phyloP scores from a whole-genome alignment of 192 early-diverging fungal species.

The Ramicandelaber brevisporus region DNA sequence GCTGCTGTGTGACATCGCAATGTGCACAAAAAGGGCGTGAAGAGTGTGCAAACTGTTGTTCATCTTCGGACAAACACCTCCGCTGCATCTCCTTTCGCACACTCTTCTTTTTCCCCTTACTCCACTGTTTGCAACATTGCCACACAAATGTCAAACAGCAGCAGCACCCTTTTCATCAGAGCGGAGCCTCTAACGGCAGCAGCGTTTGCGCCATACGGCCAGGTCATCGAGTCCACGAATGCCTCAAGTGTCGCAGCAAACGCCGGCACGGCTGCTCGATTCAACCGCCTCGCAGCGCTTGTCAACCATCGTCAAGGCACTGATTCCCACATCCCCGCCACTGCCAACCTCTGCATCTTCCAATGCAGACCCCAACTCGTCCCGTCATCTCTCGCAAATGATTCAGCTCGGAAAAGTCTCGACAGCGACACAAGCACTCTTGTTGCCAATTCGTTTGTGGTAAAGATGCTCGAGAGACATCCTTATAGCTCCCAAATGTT shows the following conservation, averaged over 20 bases:
- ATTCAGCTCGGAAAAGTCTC: slow-evolving; percentile 13
- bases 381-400: too few relatives aligned
- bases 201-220: slow-evolving; percentile 41
- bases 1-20: too few relatives aligned
- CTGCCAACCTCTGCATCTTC: slow-evolving; percentile 49
- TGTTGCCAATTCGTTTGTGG: slow-evolving; percentile 22
- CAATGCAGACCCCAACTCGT: slow-evolving; percentile 18
- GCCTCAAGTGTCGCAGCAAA: slow-evolving; percentile 25
- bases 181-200: slow-evolving; percentile 39
- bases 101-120: too few relatives aligned
- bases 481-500: slow-evolving; percentile 64
- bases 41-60: too few relatives aligned
- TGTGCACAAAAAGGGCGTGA: too few relatives aligned
- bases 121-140: too few relatives aligned
- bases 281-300: slow-evolving; percentile 32
- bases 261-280: slow-evolving; percentile 49
- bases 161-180: slow-evolving; percentile 11
- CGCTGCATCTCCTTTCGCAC: too few relatives aligned
- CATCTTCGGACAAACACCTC: too few relatives aligned
- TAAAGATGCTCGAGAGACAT: slow-evolving; percentile 62
- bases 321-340: slow-evolving; percentile 9
- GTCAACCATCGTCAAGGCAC: slow-evolving; percentile 17
- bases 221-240: slow-evolving; percentile 33
- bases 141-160: neutral
- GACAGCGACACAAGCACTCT: too few relatives aligned